Conservation (phyloP, 140 eudicot species). For the Anethum foeniculum region DNA sequence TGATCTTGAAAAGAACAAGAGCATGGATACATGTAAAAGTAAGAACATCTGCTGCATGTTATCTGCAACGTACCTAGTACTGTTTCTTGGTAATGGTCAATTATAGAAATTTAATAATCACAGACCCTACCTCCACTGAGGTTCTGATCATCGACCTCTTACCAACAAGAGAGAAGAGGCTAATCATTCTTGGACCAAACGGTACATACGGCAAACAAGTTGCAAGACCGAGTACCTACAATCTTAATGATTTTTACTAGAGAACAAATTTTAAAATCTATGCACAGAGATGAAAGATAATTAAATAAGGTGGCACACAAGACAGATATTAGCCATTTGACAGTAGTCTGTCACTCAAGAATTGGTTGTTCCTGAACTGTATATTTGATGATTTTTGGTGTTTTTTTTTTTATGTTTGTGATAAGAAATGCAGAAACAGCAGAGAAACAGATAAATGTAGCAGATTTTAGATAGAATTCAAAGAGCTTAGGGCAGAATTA, state of each 20-base stretch:
- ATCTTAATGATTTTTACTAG: not conserved
- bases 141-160: not conserved
- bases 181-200: not conserved
- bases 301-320: not conserved
- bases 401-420: no score
- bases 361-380: no score
- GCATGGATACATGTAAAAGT: not conserved
- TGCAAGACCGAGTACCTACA: not conserved
- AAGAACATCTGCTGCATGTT: not conserved
- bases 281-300: not conserved
- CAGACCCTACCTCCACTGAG: not conserved
- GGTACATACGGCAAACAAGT: not conserved
- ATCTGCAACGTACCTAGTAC: not conserved
- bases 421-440: no score
- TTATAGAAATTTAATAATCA: not conserved
- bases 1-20: not conserved
- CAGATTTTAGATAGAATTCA: no score
- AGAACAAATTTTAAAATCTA: not conserved
- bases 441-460: no score
- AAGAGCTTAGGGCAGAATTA: no score
- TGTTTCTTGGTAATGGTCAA: not conserved
- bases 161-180: not conserved
- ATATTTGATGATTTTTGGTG: no score
- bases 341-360: no score
- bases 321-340: not conserved